Percentiles rank a stretch among this genome's conserved stretches.
phyloP scores from a whole-genome alignment of 2,329 filamentous ascomycete genomes.

The Ceratocystis destructans region DNA sequence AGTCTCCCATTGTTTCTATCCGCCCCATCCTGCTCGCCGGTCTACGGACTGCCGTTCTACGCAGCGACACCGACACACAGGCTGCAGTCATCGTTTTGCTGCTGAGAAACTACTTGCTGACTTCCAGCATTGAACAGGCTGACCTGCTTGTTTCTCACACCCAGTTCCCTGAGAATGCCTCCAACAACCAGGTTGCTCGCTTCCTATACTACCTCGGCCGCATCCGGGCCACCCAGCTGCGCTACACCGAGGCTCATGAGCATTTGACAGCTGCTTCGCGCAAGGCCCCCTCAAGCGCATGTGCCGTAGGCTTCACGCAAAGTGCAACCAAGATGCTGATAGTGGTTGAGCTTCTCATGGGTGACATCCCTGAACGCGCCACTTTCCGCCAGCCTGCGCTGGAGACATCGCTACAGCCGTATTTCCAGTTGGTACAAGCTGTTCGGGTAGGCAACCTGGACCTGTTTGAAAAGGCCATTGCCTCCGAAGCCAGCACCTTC shows the following conservation, averaged over 20 bases:
- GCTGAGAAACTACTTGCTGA: slow-evolving; percentile 88
- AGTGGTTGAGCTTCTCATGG: slow-evolving; percentile 94
- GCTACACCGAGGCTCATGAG: slow-evolving; percentile 93
- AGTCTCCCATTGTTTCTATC: slow-evolving; percentile 74
- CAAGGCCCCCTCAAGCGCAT: slow-evolving; percentile 81
- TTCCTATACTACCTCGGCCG: slow-evolving; percentile 96
- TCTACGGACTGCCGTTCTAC: slow-evolving; percentile 83
- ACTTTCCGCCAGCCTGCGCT: slow-evolving; percentile 83
- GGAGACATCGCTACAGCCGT: slow-evolving; percentile 78
- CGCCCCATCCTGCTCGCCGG: slow-evolving; percentile 76
- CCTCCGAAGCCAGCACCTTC: slow-evolving; percentile 70
- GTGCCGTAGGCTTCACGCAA: slow-evolving; percentile 88
- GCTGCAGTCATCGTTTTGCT: slow-evolving; percentile 89
- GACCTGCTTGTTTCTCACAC: slow-evolving; percentile 93
- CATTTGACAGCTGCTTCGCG: slow-evolving; percentile 85
- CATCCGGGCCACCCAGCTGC: slow-evolving; percentile 89
- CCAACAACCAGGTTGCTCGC: slow-evolving; percentile 94
- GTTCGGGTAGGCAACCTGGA: slow-evolving; percentile 93
- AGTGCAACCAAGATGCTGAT: slow-evolving; percentile 92
- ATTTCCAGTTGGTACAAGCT: slow-evolving; percentile 85
- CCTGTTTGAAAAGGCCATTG: slow-evolving; percentile 79
- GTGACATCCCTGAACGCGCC: slow-evolving; percentile 89
- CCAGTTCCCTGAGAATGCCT: slow-evolving; percentile 82
- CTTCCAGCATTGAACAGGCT: slow-evolving; percentile 91
- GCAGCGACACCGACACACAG: slow-evolving; percentile 96